phyloP scores from a whole-genome alignment of 768 basidiomycete genomes.

The Kwoniella dendrophila region DNA sequence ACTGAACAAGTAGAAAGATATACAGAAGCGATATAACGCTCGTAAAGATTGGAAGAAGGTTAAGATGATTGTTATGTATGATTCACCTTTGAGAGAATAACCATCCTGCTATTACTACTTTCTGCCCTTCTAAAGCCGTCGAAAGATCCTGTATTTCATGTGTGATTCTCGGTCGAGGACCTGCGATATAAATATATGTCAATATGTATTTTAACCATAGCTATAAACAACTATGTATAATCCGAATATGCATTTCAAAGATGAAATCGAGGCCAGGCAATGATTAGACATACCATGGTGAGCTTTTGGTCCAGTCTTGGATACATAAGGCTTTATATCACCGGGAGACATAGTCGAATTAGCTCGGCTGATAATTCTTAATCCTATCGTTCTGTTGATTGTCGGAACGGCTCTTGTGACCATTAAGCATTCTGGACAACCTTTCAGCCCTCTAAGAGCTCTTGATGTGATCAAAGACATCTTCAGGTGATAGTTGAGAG shows the following conservation, averaged over 20 bases:
- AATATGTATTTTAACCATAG: too few species aligned
- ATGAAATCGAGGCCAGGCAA: not conserved
- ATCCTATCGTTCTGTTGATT: not conserved
- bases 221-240: too few species aligned
- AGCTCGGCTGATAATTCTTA: not conserved
- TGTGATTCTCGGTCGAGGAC: constrained; percentile 56
- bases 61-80: not conserved
- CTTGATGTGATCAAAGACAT: constrained; percentile 2
- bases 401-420: not conserved
- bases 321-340: constrained; percentile 17
- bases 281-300: constrained; percentile 26
- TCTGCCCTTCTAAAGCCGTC: constrained; percentile 61
- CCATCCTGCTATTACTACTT: constrained; percentile 78
- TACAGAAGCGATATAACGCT: too few species aligned
- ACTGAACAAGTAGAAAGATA: not conserved
- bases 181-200: constrained; percentile 20
- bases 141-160: constrained; percentile 69
- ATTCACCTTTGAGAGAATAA: constrained; percentile 77
- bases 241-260: too few species aligned
- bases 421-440: constrained; percentile 6
- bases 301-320: constrained; percentile 17
- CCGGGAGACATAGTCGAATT: constrained; percentile 7
- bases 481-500: too few species aligned
- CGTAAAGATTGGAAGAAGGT: too few species aligned
- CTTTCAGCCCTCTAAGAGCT: not conserved